phyloP scores from a whole-genome alignment of 345 rosid genomes.

The Hibiscus mutabilis region DNA sequence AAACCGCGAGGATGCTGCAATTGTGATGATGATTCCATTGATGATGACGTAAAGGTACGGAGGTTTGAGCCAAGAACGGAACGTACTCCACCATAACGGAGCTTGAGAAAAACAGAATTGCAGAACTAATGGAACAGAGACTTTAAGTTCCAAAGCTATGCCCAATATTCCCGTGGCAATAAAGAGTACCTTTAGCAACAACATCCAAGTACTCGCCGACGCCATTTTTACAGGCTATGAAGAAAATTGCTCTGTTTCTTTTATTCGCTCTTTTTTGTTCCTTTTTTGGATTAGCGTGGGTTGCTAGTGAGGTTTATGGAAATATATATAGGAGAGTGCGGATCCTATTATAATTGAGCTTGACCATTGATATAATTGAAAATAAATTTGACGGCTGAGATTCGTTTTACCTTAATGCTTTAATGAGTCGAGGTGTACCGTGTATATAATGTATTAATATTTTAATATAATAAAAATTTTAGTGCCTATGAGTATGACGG shows the following conservation, averaged over 20 bases:
- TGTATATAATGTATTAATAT: no score
- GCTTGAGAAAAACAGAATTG: slow-evolving; percentile 13
- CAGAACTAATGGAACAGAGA: slow-evolving; percentile 13
- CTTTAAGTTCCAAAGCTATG: slow-evolving; percentile 10
- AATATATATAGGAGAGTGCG: slow-evolving; percentile 20
- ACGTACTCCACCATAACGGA: slow-evolving; percentile 11
- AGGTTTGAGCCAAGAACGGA: slow-evolving; percentile 16
- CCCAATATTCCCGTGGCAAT: slow-evolving; percentile 4
- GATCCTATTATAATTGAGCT: background rate
- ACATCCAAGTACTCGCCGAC: slow-evolving; percentile 5
- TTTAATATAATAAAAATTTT: no score
- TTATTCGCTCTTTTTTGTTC: background rate
- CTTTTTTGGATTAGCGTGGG: background rate
- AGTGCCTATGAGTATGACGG: no score
- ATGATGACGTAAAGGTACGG: slow-evolving; percentile 14
- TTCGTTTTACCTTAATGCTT: background rate
- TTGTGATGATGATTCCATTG: slow-evolving; percentile 14
- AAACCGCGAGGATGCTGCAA: slow-evolving; percentile 12
- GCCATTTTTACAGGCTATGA: slow-evolving; percentile 9
- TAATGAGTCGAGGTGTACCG: no score
- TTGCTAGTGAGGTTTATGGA: background rate
- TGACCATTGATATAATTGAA: slow-evolving; percentile 1
- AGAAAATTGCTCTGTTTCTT: background rate
- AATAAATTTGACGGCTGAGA: slow-evolving; percentile 8
- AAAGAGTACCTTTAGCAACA: slow-evolving; percentile 8